Conservation (phyloP, 1,284 basidiomycete species). For the Papiliotrema flavescens region DNA sequence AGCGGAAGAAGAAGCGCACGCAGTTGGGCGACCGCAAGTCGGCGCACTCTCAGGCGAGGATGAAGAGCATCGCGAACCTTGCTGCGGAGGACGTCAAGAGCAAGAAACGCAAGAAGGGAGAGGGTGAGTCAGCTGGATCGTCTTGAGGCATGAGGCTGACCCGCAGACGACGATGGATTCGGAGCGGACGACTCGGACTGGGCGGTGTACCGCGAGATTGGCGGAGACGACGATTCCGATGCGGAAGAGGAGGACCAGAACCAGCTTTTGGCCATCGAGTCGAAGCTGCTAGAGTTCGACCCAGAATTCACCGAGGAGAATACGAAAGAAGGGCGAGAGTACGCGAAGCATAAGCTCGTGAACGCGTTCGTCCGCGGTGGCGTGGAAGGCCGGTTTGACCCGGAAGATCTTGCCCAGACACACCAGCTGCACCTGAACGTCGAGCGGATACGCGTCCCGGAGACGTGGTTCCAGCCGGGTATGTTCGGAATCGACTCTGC, state of each 20-base stretch:
- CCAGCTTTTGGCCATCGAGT: constrained; percentile 71
- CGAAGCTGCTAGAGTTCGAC: constrained; percentile 76
- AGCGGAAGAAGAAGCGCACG: constrained; percentile 73
- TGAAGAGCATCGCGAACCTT: constrained; percentile 93
- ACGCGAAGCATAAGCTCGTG: constrained; percentile 76
- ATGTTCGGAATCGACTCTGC: constrained; percentile 96
- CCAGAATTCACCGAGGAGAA: constrained; percentile 75
- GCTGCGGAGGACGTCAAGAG: constrained; percentile 75
- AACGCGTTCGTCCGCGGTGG: constrained; percentile 67
- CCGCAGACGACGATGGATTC: constrained; percentile 78
- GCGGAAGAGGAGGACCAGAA: constrained; percentile 91
- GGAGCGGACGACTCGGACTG: constrained; percentile 95
- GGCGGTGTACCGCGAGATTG: constrained; percentile 96
- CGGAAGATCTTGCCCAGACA: constrained; percentile 58
- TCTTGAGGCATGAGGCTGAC: neutral
- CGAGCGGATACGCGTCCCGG: constrained; percentile 90
- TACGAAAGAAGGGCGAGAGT: constrained; percentile 73
- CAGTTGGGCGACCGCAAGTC: constrained; percentile 89
- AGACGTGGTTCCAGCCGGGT: constrained; percentile 86
- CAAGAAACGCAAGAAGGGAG: constrained; percentile 67
- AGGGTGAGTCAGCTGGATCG: constrained; percentile 55
- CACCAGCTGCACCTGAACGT: constrained; percentile 84
- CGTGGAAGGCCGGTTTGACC: constrained; percentile 59
- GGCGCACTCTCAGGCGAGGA: constrained; percentile 88
- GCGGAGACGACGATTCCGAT: constrained; percentile 79